A percentile compares a stretch with the other conserved stretches of the same genome.
These are phyloP conservation scores for Moricandia moricandioides DNA, from an alignment of 345 rosid species.

Conservation along the genomic window DNA sequence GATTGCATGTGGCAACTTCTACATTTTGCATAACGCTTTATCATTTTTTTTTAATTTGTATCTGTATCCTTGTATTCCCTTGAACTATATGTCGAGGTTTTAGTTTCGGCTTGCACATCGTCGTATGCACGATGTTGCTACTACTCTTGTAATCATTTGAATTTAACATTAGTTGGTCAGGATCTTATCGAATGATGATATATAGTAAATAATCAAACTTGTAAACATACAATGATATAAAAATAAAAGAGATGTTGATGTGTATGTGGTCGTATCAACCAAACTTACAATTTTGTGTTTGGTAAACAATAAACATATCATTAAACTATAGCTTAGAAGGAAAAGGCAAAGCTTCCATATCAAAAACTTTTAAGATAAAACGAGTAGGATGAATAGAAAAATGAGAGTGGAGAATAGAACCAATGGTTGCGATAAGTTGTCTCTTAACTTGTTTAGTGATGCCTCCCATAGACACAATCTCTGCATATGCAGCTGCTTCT, in stretches of 20 bases:
- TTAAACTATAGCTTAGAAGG: slow-evolving; percentile 28
- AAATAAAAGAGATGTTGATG: background rate
- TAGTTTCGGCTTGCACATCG: too few relatives aligned
- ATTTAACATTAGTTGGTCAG: background rate
- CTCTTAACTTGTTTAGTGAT: slow-evolving; percentile 61
- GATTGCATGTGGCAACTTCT: too few relatives aligned
- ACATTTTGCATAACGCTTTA: too few relatives aligned
- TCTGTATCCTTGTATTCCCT: too few relatives aligned
- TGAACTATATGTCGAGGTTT: too few relatives aligned
- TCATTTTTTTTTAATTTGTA: too few relatives aligned
- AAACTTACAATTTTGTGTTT: background rate
- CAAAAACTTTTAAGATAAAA: slow-evolving; percentile 70
- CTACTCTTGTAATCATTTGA: too few relatives aligned
- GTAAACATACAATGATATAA: background rate
- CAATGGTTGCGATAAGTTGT: slow-evolving; percentile 56
- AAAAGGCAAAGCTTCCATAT: slow-evolving; percentile 47
- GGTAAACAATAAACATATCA: slow-evolving; percentile 1
- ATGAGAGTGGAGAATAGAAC: slow-evolving; percentile 49
- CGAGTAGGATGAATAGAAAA: slow-evolving; percentile 56
- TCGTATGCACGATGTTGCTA: too few relatives aligned
- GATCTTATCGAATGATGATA: background rate
- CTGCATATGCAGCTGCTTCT: slow-evolving; percentile 79
- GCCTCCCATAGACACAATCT: slow-evolving; percentile 89
- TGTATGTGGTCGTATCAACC: background rate
- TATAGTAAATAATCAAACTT: slow-evolving; percentile 1